These are phyloP conservation scores for Colletotrichum phormii DNA, from an alignment of 2,329 filamentous ascomycete species.

Conservation along the genomic window DNA sequence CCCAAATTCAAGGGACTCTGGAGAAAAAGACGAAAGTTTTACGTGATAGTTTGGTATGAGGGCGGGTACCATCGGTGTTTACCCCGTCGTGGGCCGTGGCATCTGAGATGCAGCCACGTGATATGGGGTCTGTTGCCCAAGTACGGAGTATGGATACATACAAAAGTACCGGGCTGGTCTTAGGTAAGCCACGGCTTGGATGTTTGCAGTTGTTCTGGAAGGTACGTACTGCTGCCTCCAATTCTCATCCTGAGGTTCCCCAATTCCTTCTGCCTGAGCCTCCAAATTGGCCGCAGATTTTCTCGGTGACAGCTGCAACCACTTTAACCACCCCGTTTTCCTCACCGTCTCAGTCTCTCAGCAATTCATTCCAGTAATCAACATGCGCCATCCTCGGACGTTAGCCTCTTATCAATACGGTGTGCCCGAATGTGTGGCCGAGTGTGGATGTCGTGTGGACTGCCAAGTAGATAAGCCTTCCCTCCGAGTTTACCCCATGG, in stretches of 20 bases:
- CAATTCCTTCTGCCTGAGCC: not conserved
- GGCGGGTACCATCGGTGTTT: slow-evolving; percentile 24
- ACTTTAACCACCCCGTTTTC: not conserved
- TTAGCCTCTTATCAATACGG: slow-evolving; percentile 23
- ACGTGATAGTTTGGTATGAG: slow-evolving; percentile 21
- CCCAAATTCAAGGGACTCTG: slow-evolving; percentile 19
- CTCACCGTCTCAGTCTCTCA: not conserved
- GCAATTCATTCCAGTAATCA: not conserved
- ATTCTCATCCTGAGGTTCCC: not conserved
- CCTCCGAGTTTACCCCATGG: slow-evolving; percentile 31
- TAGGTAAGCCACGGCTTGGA: not conserved
- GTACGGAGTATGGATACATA: no score
- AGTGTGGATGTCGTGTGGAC: slow-evolving; percentile 25
- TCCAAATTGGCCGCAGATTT: not conserved
- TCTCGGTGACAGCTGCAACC: not conserved
- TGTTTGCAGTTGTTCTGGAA: not conserved
- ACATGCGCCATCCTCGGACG: not conserved
- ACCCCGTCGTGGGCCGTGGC: not conserved
- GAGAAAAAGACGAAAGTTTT: slow-evolving; percentile 28
- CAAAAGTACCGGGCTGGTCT: not conserved
- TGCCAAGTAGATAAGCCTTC: slow-evolving; percentile 37
- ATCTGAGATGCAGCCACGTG: slow-evolving; percentile 17
- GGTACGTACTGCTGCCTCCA: not conserved
- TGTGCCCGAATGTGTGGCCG: slow-evolving; percentile 28
- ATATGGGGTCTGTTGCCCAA: not conserved